Conservation (phyloP, 352 stramenopile species). For the Globisporangium emineosum region DNA sequence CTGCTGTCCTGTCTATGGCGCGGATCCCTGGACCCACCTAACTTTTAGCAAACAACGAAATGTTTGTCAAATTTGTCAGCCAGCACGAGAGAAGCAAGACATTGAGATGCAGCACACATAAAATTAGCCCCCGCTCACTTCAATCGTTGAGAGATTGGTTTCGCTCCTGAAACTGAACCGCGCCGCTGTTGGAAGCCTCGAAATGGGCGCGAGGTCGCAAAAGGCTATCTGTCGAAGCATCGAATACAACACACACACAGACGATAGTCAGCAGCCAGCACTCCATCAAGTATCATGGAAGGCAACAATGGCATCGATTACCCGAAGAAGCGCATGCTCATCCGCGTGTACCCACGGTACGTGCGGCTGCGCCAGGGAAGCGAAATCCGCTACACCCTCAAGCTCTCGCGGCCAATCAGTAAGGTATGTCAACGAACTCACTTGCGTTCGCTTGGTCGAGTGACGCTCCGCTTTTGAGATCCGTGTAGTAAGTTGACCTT, state of each 20-base stretch:
- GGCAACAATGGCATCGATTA: slow-evolving; percentile 14
- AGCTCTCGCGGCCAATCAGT: slow-evolving; percentile 43
- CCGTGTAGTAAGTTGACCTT: not conserved
- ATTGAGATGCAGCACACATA: not conserved
- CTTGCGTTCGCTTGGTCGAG: not conserved
- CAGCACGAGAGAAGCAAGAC: not conserved
- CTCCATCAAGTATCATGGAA: not conserved
- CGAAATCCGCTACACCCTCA: slow-evolving; percentile 61
- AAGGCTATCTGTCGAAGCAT: not conserved
- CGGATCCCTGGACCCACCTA: not conserved
- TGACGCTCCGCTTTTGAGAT: not conserved
- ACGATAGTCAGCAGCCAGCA: not conserved
- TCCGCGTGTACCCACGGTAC: slow-evolving; percentile 56
- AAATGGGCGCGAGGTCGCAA: not conserved
- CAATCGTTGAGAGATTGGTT: not conserved
- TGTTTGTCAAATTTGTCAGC: not conserved
- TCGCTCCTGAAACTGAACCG: not conserved
- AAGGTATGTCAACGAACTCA: slow-evolving; percentile 25
- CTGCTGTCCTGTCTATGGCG: not conserved
- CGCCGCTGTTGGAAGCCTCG: not conserved
- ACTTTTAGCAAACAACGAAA: slow-evolving; percentile 1
- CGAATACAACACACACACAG: not conserved
- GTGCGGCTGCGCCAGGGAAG: slow-evolving; percentile 59
- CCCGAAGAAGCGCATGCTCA: slow-evolving; percentile 37
- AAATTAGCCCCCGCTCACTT: not conserved